phyloP scores from a whole-genome alignment of 495 filamentous ascomycete species.

The Tricharina praecox region DNA sequence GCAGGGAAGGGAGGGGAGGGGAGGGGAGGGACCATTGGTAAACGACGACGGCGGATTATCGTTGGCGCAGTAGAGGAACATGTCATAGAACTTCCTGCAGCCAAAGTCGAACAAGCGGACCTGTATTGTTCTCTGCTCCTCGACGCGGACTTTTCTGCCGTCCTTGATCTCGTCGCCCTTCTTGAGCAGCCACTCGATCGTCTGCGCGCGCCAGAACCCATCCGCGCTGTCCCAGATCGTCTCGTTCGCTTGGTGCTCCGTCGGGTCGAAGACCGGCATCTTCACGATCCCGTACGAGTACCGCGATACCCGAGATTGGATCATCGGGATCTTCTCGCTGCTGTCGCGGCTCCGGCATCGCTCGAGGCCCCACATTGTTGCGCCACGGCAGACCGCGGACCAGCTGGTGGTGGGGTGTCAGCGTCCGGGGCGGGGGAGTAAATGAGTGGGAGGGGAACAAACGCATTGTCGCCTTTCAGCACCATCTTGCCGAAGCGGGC shows the following conservation, averaged over 20 bases:
- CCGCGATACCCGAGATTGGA: not conserved
- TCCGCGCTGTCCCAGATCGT: too few species aligned
- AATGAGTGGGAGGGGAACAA: not conserved
- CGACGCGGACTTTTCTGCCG: not conserved
- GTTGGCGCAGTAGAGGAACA: not conserved
- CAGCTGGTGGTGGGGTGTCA: not conserved
- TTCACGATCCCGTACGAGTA: not conserved
- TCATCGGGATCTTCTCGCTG: too few species aligned
- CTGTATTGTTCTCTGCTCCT: not conserved
- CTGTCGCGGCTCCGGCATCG: not conserved
- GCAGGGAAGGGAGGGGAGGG: too few species aligned
- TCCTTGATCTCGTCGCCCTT: slow-evolving; percentile 3
- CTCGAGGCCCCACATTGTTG: slow-evolving; percentile 1
- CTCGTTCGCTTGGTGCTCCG: not conserved
- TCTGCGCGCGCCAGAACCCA: not conserved
- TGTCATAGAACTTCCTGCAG: not conserved
- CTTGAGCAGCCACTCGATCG: not conserved
- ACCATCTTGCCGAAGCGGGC: not conserved
- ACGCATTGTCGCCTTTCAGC: not conserved
- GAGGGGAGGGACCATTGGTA: not conserved
- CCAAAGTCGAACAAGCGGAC: not conserved
- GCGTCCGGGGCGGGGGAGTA: not conserved
- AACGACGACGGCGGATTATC: not conserved
- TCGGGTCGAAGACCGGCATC: not conserved
- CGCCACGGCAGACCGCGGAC: slow-evolving; percentile 1